A percentile compares a stretch with the other conserved stretches of the same genome.
phyloP scores from a whole-genome alignment of 169 alveolate species.

The Cryptosporidium baileyi region DNA sequence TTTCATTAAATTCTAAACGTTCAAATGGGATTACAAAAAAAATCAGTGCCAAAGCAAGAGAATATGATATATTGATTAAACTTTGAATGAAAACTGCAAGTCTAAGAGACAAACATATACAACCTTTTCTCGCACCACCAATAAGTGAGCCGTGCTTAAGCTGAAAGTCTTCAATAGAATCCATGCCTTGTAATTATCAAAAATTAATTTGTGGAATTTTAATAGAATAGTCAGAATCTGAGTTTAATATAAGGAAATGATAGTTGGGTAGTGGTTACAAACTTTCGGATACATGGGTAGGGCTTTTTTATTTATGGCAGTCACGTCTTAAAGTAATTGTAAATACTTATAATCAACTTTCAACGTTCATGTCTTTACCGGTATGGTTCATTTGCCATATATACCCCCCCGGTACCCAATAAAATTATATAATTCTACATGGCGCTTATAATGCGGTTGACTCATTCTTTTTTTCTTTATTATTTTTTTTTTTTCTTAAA shows the following conservation, averaged over 20 bases:
- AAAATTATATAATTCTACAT: neutral
- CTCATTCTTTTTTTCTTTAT: too few species aligned
- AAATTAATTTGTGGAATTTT: neutral
- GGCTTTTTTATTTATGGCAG: neutral
- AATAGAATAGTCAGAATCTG: neutral
- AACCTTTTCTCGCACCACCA: slow-evolving; percentile 70
- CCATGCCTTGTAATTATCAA: neutral
- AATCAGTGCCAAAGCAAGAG: neutral
- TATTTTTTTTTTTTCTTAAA: too few species aligned
- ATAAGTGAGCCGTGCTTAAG: slow-evolving; percentile 65
- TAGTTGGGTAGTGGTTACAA: neutral
- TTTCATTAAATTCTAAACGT: neutral
- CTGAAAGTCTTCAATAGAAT: slow-evolving; percentile 51
- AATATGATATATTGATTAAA: neutral
- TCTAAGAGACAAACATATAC: slow-evolving; percentile 32
- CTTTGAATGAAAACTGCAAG: slow-evolving; percentile 46
- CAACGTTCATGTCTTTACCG: slow-evolving; percentile 52
- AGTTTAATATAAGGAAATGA: neutral
- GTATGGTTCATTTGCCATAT: neutral
- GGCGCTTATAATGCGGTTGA: too few species aligned
- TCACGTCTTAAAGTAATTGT: slow-evolving; percentile 52
- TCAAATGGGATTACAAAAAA: slow-evolving; percentile 24
- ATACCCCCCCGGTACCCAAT: slow-evolving; percentile 36
- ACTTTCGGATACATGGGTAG: neutral
- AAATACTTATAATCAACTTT: neutral